Evolutionary conservation across 495 filamentous ascomycete genomes (phyloP).

Genomic region (Tuber melanosporum): DNA sequence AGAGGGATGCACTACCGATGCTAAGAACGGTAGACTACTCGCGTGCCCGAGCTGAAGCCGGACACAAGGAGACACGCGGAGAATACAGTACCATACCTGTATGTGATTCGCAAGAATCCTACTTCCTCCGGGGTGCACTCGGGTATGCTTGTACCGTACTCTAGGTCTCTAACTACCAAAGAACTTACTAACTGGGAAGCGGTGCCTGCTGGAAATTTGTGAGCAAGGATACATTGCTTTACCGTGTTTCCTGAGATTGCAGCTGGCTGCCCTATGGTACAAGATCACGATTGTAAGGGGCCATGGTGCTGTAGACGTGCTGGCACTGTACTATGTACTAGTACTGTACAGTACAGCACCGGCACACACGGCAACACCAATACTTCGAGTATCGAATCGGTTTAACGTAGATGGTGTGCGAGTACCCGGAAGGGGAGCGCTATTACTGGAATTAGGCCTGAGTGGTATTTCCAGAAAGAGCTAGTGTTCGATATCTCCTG

Average conservation of each 20-base stretch:
- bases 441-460: background rate
- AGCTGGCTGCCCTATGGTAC: background rate
- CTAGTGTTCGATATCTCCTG: slow-evolving; percentile 3
- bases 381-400: background rate
- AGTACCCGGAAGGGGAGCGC: background rate
- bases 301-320: background rate
- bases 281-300: background rate
- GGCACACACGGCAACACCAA: background rate
- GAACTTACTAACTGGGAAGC: background rate
- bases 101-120: background rate
- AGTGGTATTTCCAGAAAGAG: background rate
- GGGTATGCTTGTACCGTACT: background rate
- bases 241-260: background rate
- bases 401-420: background rate
- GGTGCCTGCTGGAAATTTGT: background rate
- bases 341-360: background rate
- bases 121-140: background rate
- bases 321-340: background rate
- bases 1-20: background rate
- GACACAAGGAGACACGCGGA: too few species aligned
- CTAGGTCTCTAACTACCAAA: background rate
- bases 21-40: background rate
- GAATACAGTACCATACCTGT: too few species aligned
- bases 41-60: too few species aligned
- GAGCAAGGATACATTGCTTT: background rate